Conservation (phyloP, 148 eudicot genomes). For the Camellia granthamiana region DNA sequence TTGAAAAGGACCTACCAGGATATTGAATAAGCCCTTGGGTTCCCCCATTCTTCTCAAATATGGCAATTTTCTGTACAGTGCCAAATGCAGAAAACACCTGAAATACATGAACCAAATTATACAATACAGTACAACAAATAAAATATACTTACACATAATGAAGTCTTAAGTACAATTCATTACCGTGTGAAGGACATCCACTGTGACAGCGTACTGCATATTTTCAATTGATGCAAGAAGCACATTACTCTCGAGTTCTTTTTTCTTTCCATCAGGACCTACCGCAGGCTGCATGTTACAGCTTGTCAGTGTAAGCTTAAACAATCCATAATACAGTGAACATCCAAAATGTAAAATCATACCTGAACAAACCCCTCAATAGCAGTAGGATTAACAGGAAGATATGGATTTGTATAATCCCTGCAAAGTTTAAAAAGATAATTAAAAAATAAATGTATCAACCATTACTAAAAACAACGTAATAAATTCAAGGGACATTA, state of each 20-base stretch:
- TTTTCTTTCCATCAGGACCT: constrained; percentile 69
- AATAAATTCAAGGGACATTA: neutral
- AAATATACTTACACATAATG: neutral
- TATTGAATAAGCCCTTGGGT: constrained; percentile 75
- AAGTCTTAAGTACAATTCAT: constrained; percentile 6
- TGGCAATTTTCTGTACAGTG: constrained; percentile 76
- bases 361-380: constrained; percentile 75
- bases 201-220: constrained; percentile 79
- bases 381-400: constrained; percentile 83
- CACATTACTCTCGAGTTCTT: constrained; percentile 69
- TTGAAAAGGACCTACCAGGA: constrained; percentile 49
- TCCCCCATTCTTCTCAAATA: constrained; percentile 84
- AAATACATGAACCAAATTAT: neutral
- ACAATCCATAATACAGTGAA: neutral
- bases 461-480: neutral
- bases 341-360: constrained; percentile 3
- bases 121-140: neutral
- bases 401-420: constrained; percentile 89
- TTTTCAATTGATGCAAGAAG: constrained; percentile 82
- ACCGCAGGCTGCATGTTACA: constrained; percentile 43
- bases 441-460: constrained; percentile 4
- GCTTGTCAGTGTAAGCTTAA: constrained; percentile 20
- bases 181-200: constrained; percentile 78
- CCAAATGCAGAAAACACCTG: constrained; percentile 90
- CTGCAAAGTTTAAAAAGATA: constrained; percentile 33